These are phyloP conservation scores for Closterium sp. DNA, from an alignment of 139 green algal genomes.

Conservation along the genomic window DNA sequence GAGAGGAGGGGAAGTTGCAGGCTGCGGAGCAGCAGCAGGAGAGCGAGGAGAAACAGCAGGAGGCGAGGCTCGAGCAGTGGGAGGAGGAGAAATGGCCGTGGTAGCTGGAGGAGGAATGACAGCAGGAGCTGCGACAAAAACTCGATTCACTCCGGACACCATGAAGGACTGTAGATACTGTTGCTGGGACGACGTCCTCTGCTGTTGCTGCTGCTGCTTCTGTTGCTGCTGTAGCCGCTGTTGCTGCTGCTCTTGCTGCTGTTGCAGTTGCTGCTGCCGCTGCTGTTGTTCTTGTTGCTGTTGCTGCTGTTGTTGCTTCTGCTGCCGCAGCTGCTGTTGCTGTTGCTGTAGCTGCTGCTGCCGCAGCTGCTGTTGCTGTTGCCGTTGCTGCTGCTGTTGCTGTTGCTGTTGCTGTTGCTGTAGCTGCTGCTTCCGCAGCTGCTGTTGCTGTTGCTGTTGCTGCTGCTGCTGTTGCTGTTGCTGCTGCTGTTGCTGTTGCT, in stretches of 20 bases:
- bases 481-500: background rate
- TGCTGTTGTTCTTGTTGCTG: background rate
- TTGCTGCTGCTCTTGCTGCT: background rate
- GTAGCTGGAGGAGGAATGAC: background rate
- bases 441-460: background rate
- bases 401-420: too few relatives aligned
- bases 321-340: background rate
- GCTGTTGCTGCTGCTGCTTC: background rate
- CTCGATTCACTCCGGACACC: background rate
- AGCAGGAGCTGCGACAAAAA: background rate
- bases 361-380: background rate
- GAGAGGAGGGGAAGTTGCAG: background rate
- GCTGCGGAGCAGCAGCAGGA: background rate
- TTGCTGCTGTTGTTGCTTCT: background rate
- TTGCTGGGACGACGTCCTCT: background rate
- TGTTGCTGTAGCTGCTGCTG: background rate
- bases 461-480: background rate
- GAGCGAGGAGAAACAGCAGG: background rate
- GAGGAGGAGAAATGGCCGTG: background rate
- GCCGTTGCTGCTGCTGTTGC: background rate
- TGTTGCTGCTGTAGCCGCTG: too few relatives aligned
- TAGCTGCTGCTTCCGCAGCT: too few relatives aligned
- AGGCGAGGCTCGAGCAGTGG: background rate
- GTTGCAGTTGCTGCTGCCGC: background rate
- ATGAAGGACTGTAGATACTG: background rate